Evolutionary conservation across 768 basidiomycete genomes (phyloP), one percentile per base, ranked within the genome.

Genomic region (Rickenella mellea): DNA sequence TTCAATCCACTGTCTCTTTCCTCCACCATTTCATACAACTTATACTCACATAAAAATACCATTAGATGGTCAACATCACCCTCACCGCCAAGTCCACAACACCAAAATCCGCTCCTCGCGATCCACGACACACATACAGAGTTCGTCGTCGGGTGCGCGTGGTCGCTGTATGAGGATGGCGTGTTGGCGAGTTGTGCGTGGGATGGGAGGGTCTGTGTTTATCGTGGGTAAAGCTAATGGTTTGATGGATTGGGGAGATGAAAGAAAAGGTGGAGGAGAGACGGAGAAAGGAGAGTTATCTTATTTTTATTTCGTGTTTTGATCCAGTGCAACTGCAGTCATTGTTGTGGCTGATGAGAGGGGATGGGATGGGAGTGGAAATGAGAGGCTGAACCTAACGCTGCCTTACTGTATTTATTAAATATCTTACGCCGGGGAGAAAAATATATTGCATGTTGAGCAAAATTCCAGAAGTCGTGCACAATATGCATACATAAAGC

Each of bases 111-210:
- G n/a, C n/a, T n/a, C n/a, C 56, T 83, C 45, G 60, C 80, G 46
- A 81, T 91, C 26, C 83, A 96, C 55, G 83, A 90, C 55, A 68
- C 79, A 5, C 94, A 98, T 56, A 93, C 87, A 2, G 94, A 98
- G 63, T 97, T 98, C 60, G 90, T 94, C 19, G 85, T 86, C 30
- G 93, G 89, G 0, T 83, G 86, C 54, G 73, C 75, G 36, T 96
- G 93, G 92, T 89, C 88, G n/a, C 60, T 96, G 52, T 92, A 80
- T 48, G 90, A 96, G 37, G 80, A 88, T 54, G 87, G 88, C 1
- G 56, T 91, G 14, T 55, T 98, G 36, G 91, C 87, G 29, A 93
- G 82, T 45, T 93, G 90, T 59, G 79, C 84, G 39, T 97, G 94
- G 94, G 94, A 97, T 50, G 77, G 83, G 52, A 75, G 78, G 62